Evolutionary conservation across 176 grass and related monocot genomes (phyloP).

Genomic region (Musa troglodytarum): DNA sequence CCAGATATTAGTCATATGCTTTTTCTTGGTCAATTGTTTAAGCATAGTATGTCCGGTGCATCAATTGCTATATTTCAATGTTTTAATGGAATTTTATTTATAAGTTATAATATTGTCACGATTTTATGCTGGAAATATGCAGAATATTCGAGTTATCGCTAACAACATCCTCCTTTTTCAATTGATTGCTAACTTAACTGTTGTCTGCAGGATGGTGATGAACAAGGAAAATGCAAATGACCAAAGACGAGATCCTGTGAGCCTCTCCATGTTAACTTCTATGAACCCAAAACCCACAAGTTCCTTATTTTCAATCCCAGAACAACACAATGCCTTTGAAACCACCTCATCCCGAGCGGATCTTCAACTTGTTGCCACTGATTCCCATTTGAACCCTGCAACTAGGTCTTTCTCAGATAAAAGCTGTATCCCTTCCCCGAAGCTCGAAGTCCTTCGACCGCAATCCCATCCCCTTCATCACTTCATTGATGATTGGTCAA

Average conservation of each 20-base stretch:
- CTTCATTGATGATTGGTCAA: conserved; percentile 37
- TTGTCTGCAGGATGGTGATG: conserved; percentile 39
- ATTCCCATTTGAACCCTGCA: conserved; percentile 10
- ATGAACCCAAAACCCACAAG: conserved; percentile 13
- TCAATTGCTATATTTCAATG: not conserved
- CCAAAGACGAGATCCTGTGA: conserved; percentile 15
- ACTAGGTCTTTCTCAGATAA: conserved; percentile 5
- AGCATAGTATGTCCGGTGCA: not conserved
- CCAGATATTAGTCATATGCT: not conserved
- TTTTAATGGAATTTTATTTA: not conserved
- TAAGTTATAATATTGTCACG: not conserved
- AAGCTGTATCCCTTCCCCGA: not conserved
- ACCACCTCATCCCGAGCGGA: not conserved
- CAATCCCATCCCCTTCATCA: conserved; percentile 11
- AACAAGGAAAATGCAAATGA: conserved; percentile 26
- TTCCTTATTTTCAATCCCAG: conserved; percentile 15
- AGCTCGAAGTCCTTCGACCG: not conserved
- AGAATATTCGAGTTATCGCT: not conserved
- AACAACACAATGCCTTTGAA: conserved; percentile 23
- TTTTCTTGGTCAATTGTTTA: not conserved
- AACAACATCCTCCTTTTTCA: not conserved
- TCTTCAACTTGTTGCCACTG: not conserved
- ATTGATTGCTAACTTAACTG: not conserved
- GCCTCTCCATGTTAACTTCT: conserved; percentile 25
- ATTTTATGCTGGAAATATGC: not conserved